Conservation (phyloP, 2,329 filamentous ascomycete species). For the Verticillium isaacii region DNA sequence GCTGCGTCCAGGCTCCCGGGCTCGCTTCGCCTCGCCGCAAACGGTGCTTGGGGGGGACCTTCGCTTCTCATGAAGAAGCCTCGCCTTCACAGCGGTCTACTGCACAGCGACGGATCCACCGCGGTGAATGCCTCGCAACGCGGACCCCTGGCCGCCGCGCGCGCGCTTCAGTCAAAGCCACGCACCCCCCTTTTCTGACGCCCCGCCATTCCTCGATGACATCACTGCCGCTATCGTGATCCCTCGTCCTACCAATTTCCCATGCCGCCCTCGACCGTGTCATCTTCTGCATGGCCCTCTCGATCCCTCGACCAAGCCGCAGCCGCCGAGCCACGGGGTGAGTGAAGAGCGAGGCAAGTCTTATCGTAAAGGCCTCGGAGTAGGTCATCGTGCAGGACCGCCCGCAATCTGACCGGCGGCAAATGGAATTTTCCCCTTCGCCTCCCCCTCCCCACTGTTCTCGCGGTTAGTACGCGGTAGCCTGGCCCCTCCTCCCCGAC, state of each 20-base stretch:
- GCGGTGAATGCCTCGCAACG: background rate
- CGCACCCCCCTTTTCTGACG: background rate
- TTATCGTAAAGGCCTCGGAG: background rate
- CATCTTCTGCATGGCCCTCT: background rate
- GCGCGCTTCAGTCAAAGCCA: background rate
- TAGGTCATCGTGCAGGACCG: conserved; percentile 2
- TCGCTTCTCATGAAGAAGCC: background rate
- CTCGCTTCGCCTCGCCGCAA: background rate
- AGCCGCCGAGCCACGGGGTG: background rate
- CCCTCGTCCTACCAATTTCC: background rate
- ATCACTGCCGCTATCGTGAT: conserved; percentile 3
- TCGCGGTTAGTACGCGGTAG: background rate
- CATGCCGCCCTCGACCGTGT: background rate
- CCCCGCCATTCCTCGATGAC: background rate
- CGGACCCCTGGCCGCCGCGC: background rate
- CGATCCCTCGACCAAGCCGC: background rate
- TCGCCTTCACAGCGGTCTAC: background rate
- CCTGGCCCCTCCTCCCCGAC: background rate
- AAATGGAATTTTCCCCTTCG: background rate
- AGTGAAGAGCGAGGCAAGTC: background rate
- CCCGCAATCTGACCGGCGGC: background rate
- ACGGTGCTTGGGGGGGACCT: background rate
- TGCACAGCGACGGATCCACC: background rate
- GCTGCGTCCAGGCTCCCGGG: background rate
- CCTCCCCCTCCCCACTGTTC: background rate